phyloP scores from a whole-genome alignment of 345 rosid genomes.

The Hibiscus mutabilis region DNA sequence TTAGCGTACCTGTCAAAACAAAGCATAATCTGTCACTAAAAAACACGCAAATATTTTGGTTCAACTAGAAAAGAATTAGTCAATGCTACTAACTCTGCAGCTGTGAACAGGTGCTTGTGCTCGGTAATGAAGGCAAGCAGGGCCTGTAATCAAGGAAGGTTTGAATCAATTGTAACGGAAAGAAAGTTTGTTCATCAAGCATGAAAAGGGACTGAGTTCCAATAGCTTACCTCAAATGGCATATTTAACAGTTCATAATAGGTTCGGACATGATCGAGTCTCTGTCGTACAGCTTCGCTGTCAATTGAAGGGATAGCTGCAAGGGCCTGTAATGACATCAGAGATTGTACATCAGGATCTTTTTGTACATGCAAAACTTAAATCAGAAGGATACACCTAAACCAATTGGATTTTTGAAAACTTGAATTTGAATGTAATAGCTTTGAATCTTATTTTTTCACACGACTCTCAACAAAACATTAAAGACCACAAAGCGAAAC shows the following conservation, averaged over 20 bases:
- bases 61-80: neutral
- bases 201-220: neutral
- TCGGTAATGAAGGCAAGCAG: constrained; percentile 82
- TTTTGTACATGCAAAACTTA: neutral
- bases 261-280: constrained; percentile 77
- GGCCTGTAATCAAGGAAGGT: constrained; percentile 44
- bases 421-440: neutral
- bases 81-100: constrained; percentile 50
- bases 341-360: neutral
- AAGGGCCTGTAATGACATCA: constrained; percentile 58
- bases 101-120: constrained; percentile 60
- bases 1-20: constrained; percentile 51
- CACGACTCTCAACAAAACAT: neutral
- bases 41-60: neutral
- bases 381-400: neutral
- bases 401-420: neutral
- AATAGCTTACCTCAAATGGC: constrained; percentile 83
- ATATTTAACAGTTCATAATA: constrained; percentile 87
- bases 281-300: constrained; percentile 64
- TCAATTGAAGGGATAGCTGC: constrained; percentile 89
- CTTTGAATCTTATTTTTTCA: neutral
- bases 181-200: neutral
- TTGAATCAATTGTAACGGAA: neutral
- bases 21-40: neutral
- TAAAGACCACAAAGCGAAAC: neutral